Conservation (phyloP, 2,329 filamentous ascomycete genomes). For the Domatiomyces globalis region DNA sequence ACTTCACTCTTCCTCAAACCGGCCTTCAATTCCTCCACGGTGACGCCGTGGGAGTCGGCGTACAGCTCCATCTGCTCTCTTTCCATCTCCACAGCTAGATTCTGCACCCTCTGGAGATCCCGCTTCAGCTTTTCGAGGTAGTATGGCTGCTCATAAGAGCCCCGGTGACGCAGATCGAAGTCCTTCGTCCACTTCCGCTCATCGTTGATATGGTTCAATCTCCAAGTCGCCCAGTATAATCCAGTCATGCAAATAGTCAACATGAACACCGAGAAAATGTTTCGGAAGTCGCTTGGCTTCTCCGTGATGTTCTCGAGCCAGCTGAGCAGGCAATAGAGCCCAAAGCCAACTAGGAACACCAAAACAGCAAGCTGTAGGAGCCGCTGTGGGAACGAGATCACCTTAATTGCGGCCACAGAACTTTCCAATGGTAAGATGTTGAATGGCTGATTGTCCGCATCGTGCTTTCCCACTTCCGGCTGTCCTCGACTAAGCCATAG, state of each 20-base stretch:
- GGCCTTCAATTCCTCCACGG: too few species aligned
- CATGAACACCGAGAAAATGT: constrained; percentile 6
- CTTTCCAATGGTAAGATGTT: constrained; percentile 3
- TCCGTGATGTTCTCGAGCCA: constrained; percentile 6
- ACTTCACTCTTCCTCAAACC: too few species aligned
- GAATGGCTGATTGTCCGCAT: constrained; percentile 1
- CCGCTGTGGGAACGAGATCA: constrained; percentile 1
- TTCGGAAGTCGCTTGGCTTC: constrained; percentile 1
- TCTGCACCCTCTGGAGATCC: too few species aligned
- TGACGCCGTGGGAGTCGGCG: too few species aligned
- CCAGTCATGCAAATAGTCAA: constrained; percentile 1
- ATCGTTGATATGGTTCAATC: not conserved
- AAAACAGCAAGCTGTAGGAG: constrained; percentile 5
- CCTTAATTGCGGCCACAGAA: constrained; percentile 3
- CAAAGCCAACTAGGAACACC: constrained; percentile 5
- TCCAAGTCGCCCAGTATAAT: not conserved
- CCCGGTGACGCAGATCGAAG: not conserved
- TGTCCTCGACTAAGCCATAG: constrained; percentile 7
- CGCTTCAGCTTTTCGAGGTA: too few species aligned
- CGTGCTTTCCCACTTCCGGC: not conserved
- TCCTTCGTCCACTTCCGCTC: constrained; percentile 1
- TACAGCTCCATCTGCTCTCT: too few species aligned
- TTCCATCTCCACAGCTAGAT: too few species aligned
- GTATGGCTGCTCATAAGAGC: too few species aligned
- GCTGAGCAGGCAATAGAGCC: constrained; percentile 3